These are phyloP conservation scores for Kwoniella dendrophila DNA, from an alignment of 768 basidiomycete species.

Conservation along the genomic window DNA sequence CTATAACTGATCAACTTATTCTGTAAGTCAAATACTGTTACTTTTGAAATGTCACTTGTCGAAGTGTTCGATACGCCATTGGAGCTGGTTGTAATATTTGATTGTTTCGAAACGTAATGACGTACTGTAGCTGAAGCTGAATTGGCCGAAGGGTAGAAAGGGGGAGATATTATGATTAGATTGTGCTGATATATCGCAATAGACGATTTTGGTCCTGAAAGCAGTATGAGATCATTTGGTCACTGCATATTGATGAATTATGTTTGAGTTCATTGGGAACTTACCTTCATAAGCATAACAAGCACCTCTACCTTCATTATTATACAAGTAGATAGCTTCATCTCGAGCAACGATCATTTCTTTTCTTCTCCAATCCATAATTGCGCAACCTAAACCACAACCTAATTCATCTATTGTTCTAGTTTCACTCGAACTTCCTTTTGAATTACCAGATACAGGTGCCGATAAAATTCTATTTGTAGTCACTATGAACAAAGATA, in stretches of 20 bases:
- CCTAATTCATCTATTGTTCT: conserved; percentile 83
- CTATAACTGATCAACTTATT: conserved; percentile 88
- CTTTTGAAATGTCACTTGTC: conserved; percentile 44
- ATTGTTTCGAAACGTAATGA: conserved; percentile 65
- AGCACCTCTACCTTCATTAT: conserved; percentile 75
- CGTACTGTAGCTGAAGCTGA: conserved; percentile 75
- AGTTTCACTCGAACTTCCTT: conserved; percentile 61
- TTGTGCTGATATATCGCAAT: conserved; percentile 78
- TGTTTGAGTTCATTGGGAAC: background rate
- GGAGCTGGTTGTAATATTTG: conserved; percentile 61
- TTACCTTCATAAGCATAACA: conserved; percentile 91
- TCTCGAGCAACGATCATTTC: conserved; percentile 85
- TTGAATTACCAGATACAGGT: conserved; percentile 73
- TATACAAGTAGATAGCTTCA: conserved; percentile 87
- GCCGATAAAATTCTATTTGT: conserved; percentile 72
- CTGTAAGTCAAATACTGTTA: conserved; percentile 86
- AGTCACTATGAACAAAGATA: conserved; percentile 81
- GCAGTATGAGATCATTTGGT: background rate
- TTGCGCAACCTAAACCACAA: conserved; percentile 77
- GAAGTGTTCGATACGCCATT: conserved; percentile 59
- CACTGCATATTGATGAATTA: conserved; percentile 6
- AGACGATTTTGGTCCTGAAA: conserved; percentile 71
- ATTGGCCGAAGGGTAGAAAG: conserved; percentile 68
- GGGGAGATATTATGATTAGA: conserved; percentile 85
- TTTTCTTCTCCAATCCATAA: conserved; percentile 67